Percentiles rank a stretch among this genome's conserved stretches.
Evolutionary conservation across 495 filamentous ascomycete genomes (phyloP).

Genomic region (Daldinia bambusicola): DNA sequence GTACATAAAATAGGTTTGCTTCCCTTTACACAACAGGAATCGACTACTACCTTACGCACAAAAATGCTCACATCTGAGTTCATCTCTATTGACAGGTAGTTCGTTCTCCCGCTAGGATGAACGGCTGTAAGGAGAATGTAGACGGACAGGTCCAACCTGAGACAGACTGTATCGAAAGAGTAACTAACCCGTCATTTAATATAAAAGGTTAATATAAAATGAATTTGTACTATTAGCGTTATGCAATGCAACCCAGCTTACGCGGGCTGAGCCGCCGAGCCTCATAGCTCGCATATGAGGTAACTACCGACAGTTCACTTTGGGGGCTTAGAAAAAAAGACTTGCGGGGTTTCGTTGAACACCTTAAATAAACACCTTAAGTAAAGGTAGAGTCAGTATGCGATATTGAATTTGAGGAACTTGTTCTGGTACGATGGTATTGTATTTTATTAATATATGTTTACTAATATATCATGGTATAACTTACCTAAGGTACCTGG

Average conservation of each 20-base stretch:
- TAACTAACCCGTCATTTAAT: too few species aligned
- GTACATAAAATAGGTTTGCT: neutral
- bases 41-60: neutral
- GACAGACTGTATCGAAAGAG: neutral
- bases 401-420: too few species aligned
- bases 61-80: neutral
- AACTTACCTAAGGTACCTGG: too few species aligned
- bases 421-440: too few species aligned
- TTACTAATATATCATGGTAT: too few species aligned
- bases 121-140: neutral
- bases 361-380: too few species aligned
- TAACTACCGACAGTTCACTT: too few species aligned
- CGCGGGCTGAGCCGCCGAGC: neutral
- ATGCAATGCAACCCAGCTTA: neutral
- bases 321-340: too few species aligned
- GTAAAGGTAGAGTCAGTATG: too few species aligned
- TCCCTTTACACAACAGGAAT: neutral
- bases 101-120: neutral
- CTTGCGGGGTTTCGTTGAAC: too few species aligned
- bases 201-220: too few species aligned
- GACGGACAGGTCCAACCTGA: neutral
- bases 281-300: neutral
- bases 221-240: neutral
- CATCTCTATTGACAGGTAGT: neutral
- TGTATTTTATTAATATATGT: too few species aligned